phyloP scores from a whole-genome alignment of 352 stramenopile genomes.

The Albugo laibachii region DNA sequence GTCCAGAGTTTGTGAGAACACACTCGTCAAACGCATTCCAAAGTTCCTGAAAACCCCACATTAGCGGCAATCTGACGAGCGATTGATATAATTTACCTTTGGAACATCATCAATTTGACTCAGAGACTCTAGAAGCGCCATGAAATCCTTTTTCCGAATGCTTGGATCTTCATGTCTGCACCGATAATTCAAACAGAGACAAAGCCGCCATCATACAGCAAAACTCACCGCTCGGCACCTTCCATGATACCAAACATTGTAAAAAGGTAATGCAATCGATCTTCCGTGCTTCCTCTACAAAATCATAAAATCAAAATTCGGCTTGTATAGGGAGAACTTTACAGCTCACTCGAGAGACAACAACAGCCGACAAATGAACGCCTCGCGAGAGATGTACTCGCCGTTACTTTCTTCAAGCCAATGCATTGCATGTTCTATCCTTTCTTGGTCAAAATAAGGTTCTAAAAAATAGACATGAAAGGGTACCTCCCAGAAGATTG shows the following conservation, averaged over 20 bases:
- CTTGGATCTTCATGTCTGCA: conserved; percentile 24
- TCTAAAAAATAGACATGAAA: not conserved
- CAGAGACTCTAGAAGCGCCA: conserved; percentile 45
- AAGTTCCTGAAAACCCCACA: conserved; percentile 19
- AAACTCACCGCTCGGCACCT: conserved; percentile 27
- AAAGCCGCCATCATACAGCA: not conserved
- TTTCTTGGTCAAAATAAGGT: not conserved
- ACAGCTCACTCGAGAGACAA: conserved; percentile 53
- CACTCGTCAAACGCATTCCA: conserved; percentile 61
- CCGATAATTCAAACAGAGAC: not conserved
- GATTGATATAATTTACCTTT: conserved; percentile 16
- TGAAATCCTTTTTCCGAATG: conserved; percentile 49
- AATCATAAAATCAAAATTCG: not conserved
- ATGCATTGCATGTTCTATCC: conserved; percentile 18
- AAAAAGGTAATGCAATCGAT: conserved; percentile 77
- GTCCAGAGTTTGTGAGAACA: conserved; percentile 21
- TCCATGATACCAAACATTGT: conserved; percentile 71
- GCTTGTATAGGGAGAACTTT: not conserved
- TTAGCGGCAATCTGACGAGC: not conserved
- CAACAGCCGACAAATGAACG: conserved; percentile 48
- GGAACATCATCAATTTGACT: conserved; percentile 37
- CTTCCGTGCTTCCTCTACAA: conserved; percentile 62
- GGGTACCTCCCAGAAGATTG: conserved; percentile 45
- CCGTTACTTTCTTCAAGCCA: conserved; percentile 31
- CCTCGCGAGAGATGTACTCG: conserved; percentile 41